Evolutionary conservation across 345 rosid species (phyloP).

Genomic region (Salix arbutifolia): DNA sequence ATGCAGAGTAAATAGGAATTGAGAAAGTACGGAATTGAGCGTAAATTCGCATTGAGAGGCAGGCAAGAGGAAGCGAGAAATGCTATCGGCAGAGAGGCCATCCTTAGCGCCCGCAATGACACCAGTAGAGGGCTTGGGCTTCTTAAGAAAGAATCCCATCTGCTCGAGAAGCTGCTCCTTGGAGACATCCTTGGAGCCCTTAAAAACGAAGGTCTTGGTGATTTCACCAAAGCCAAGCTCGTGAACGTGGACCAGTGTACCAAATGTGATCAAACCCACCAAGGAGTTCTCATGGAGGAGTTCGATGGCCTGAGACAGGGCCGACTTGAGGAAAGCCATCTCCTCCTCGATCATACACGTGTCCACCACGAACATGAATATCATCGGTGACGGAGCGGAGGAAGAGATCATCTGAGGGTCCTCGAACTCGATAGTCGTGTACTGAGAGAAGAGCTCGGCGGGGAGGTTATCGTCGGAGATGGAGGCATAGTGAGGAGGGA

Average conservation of each 20-base stretch:
- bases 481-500: constrained; percentile 70
- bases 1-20: neutral
- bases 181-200: constrained; percentile 68
- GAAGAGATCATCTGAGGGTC: constrained; percentile 33
- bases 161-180: constrained; percentile 84
- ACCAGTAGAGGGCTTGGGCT: constrained; percentile 72
- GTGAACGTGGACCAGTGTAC: constrained; percentile 69
- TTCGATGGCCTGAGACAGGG: constrained; percentile 73
- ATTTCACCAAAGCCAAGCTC: constrained; percentile 76
- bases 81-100: constrained; percentile 81
- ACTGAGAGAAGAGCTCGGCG: constrained; percentile 85
- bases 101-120: constrained; percentile 85
- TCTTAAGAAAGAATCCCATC: constrained; percentile 69
- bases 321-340: constrained; percentile 65
- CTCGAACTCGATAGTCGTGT: constrained; percentile 79
- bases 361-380: constrained; percentile 75
- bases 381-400: constrained; percentile 45
- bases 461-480: constrained; percentile 79
- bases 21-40: constrained; percentile 52
- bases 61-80: constrained; percentile 82
- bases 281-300: constrained; percentile 68
- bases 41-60: constrained; percentile 80
- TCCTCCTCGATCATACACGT: constrained; percentile 87
- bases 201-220: constrained; percentile 70
- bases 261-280: constrained; percentile 78